Evolutionary conservation across 1,284 basidiomycete genomes (phyloP).

Genomic region (Ceratobasidium sp.): DNA sequence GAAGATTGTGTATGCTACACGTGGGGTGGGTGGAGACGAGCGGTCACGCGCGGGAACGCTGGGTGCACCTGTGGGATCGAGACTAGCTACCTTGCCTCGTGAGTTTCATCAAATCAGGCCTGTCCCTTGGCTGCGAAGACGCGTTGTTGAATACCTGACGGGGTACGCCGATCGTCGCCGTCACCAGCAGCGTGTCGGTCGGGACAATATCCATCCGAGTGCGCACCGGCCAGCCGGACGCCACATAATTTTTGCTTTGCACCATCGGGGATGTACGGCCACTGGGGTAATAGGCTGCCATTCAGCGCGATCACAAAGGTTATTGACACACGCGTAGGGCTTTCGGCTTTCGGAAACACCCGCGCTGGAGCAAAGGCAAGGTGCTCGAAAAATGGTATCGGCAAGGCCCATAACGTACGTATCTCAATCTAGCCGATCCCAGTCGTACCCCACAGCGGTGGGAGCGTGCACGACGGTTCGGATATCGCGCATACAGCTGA

Average conservation of each 20-base stretch:
- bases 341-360: conserved; percentile 23
- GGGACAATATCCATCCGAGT: not conserved
- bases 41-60: conserved; percentile 24
- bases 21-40: conserved; percentile 27
- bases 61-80: conserved; percentile 4
- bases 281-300: conserved; percentile 24
- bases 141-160: not conserved
- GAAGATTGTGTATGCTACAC: not conserved
- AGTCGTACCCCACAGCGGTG: not conserved
- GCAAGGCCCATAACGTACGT: not conserved
- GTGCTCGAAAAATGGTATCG: conserved; percentile 1
- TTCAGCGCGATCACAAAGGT: conserved; percentile 22
- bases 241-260: not conserved
- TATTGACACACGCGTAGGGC: conserved; percentile 19
- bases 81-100: conserved; percentile 12
- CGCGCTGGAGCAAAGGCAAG: conserved; percentile 9
- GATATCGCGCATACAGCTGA: conserved; percentile 4
- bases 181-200: not conserved
- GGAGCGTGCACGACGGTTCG: not conserved
- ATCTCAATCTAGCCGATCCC: not conserved
- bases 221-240: not conserved
- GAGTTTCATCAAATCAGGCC: conserved; percentile 8
- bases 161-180: not conserved
- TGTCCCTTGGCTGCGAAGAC: conserved; percentile 6
- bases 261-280: conserved; percentile 1